Evolutionary conservation across 2,329 filamentous ascomycete genomes (phyloP).

Genomic region (Graphilbum sp.): DNA sequence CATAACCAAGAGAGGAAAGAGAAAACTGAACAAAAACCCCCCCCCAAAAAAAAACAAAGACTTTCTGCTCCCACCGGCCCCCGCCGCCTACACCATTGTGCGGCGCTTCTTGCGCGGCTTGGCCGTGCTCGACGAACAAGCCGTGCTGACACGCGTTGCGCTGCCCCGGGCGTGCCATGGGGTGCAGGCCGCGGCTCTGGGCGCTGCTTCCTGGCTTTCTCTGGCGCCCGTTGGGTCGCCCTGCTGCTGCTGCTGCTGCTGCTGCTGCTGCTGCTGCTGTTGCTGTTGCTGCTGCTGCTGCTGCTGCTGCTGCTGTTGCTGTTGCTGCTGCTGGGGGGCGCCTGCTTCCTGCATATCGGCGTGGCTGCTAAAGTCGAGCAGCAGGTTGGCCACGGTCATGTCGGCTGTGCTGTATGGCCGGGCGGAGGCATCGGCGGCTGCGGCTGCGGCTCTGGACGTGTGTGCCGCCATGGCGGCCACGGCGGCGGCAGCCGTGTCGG

Average conservation of each 20-base stretch:
- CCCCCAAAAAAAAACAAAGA: not conserved
- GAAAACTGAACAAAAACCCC: too few relatives aligned
- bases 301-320: too few relatives aligned
- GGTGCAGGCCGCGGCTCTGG: too few relatives aligned
- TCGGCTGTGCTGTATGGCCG: not conserved
- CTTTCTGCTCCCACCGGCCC: not conserved
- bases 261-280: too few relatives aligned
- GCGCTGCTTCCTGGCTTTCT: too few relatives aligned
- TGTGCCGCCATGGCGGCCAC: not conserved
- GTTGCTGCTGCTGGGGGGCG: too few relatives aligned
- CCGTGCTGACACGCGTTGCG: too few relatives aligned
- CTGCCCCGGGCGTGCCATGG: too few relatives aligned
- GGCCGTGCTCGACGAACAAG: not conserved
- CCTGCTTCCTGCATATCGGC: too few relatives aligned
- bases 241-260: too few relatives aligned
- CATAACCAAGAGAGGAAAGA: too few relatives aligned
- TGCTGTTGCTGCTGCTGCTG: too few relatives aligned
- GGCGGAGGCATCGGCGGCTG: not conserved
- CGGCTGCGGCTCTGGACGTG: not conserved
- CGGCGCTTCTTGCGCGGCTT: constrained; percentile 4
- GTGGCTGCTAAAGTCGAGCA: constrained; percentile 4
- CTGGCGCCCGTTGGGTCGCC: not conserved
- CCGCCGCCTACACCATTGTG: not conserved
- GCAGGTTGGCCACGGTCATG: constrained; percentile 3
- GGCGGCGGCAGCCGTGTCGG: not conserved